A percentile compares a stretch with the other conserved stretches of the same genome.
Evolutionary conservation across 352 stramenopile genomes (phyloP).

Genomic region (Phytopythium vexans): DNA sequence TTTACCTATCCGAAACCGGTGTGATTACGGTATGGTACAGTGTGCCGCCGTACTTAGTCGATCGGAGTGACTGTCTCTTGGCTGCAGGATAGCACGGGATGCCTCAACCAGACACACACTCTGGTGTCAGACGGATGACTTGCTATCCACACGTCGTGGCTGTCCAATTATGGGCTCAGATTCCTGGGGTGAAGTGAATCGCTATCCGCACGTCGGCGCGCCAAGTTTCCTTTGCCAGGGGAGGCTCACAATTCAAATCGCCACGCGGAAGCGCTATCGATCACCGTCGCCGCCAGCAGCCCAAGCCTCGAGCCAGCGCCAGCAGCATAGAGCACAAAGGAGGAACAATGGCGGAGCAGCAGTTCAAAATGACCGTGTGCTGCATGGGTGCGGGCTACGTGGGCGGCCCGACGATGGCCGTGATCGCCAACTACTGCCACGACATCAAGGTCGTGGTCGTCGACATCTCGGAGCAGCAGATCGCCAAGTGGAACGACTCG

Average conservation of each 20-base stretch:
- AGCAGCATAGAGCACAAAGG: not conserved
- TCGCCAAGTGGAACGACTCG: constrained; percentile 97
- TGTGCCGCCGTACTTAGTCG: too few species aligned
- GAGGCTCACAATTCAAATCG: constrained; percentile 2
- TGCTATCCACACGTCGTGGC: not conserved
- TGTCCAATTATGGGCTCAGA: too few species aligned
- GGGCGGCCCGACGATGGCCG: constrained; percentile 98
- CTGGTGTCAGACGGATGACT: not conserved
- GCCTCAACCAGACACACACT: too few species aligned
- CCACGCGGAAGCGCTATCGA: constrained; percentile 2
- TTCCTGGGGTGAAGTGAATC: too few species aligned
- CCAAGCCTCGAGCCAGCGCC: too few species aligned
- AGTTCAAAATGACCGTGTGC: constrained; percentile 90
- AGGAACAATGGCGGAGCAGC: constrained; percentile 10
- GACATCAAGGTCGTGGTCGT: constrained; percentile 98
- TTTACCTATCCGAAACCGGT: too few species aligned
- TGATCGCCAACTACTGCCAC: constrained; percentile 97
- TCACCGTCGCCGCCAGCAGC: not conserved
- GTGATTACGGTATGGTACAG: too few species aligned
- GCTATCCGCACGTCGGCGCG: not conserved
- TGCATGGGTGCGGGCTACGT: constrained; percentile 99
- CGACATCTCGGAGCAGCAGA: constrained; percentile 94
- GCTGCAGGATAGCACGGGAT: too few species aligned
- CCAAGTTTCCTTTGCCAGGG: not conserved
- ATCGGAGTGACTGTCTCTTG: not conserved